Base-by-base conservation (phyloP, 768 basidiomycete genomes). In the Suillus discolor region DNA sequence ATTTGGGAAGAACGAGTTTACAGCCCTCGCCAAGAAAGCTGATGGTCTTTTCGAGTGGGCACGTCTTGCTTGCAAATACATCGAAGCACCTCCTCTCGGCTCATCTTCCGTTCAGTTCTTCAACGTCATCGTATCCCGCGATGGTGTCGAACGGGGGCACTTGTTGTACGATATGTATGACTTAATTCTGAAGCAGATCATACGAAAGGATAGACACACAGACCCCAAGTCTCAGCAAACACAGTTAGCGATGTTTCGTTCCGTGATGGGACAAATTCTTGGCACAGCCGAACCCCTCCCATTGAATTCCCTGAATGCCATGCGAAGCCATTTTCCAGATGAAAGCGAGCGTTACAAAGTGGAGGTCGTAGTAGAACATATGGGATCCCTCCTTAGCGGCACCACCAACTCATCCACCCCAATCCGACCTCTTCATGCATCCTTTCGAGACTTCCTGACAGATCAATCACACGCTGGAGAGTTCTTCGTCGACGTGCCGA, bases 361-460 rank as follows among this genome's bases (percentile, higher is more conserved):
- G 44, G 65, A 66, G 23, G 57, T 63, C n/a, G 49, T 64, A 15
- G 15, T 67, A 7, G 47, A 41, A 9, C 60, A 28, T 6, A 61
- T 67, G 63, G 66, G 61, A 6, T 49, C 67, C 42, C 39, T 67
- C 45, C 12, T 72, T 38, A 66, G 65, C 45, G 64, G 67, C 38
- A 55, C 53, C 7, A 44, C 20, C n/a, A 47, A 38, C 23, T 54
- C 67, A 11, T 63, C 38, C 12, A 41, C 31, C 4, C 61, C 67
- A 18, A 62, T 74, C 49, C 67, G 63, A n/a, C 66, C 69, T 13
- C 65, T 75, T 28, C 76, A 77, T 45, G 51, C 74, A 20, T 77
- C 76, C 11, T 73, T 77, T 59, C 57, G 59, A 20, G 77, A 78
- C 15, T 78, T 71, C 62, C 67, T 75, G 23, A 67, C 53, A 6